Conservation (phyloP, 2,329 filamentous ascomycete genomes). For the Fusarium buxicola region DNA sequence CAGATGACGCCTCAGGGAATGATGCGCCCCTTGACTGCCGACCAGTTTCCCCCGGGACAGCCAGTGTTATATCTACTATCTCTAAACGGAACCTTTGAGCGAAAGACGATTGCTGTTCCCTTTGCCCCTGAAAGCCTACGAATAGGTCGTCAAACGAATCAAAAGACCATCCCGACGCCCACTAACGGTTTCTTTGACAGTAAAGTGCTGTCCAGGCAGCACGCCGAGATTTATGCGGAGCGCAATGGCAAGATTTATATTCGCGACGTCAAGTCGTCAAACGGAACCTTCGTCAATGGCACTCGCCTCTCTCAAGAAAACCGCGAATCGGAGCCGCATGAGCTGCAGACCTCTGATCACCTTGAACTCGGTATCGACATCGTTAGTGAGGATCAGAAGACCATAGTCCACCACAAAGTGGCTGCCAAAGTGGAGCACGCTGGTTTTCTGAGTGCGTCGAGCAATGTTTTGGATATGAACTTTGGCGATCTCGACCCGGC, state of each 20-base stretch:
- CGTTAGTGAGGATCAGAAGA: constrained; percentile 98
- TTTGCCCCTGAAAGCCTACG: constrained; percentile 93
- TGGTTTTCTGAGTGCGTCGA: constrained; percentile 80
- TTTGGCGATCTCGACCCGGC: constrained; percentile 92
- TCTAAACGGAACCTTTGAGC: constrained; percentile 95
- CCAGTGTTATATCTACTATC: constrained; percentile 88
- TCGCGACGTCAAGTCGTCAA: constrained; percentile 96
- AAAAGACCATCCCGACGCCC: constrained; percentile 91
- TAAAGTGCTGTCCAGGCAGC: constrained; percentile 94
- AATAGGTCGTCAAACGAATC: constrained; percentile 96
- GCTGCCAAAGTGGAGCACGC: constrained; percentile 97
- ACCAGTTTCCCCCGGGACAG: constrained; percentile 71
- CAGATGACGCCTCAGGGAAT: constrained; percentile 59
- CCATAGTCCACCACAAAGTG: constrained; percentile 98
- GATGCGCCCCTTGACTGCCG: constrained; percentile 72
- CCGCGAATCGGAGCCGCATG: constrained; percentile 94
- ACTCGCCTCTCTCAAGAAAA: constrained; percentile 92
- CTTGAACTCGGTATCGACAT: constrained; percentile 98
- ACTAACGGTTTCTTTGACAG: constrained; percentile 97
- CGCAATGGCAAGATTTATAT: constrained; percentile 92
- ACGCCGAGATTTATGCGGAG: constrained; percentile 95
- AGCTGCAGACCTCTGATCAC: constrained; percentile 90
- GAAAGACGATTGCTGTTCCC: constrained; percentile 94
- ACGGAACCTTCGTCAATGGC: constrained; percentile 98
- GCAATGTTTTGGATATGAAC: constrained; percentile 86